Conservation (phyloP, 2,329 filamentous ascomycete genomes). For the Colletotrichum neosansevieriae region DNA sequence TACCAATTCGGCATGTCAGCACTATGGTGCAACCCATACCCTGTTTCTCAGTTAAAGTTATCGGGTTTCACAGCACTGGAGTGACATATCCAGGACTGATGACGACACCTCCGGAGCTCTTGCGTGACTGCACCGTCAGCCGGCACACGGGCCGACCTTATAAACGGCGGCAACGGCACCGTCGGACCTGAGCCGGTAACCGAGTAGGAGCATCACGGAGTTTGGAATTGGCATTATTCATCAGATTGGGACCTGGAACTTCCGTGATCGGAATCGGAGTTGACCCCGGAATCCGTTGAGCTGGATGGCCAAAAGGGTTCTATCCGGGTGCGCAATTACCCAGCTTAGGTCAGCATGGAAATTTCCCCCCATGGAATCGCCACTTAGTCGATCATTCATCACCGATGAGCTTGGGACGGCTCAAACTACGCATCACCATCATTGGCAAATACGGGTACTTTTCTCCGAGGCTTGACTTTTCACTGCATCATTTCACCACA, state of each 20-base stretch:
- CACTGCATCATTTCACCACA: background rate
- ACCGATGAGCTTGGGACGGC: slow-evolving; percentile 6
- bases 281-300: slow-evolving; percentile 6
- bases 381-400: slow-evolving; percentile 20
- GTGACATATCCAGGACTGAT: too few relatives aligned
- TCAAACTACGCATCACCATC: slow-evolving; percentile 16
- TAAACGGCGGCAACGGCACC: background rate
- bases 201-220: background rate
- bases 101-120: slow-evolving; percentile 32
- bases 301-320: background rate
- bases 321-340: slow-evolving; percentile 31
- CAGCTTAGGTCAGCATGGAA: slow-evolving; percentile 38
- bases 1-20: background rate
- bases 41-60: too few relatives aligned
- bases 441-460: slow-evolving; percentile 32
- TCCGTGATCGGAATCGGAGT: slow-evolving; percentile 24
- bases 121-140: slow-evolving; percentile 19
- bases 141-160: slow-evolving; percentile 13
- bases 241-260: too few relatives aligned
- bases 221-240: background rate
- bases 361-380: slow-evolving; percentile 2
- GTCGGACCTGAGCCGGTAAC: slow-evolving; percentile 9
- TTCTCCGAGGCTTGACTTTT: background rate
- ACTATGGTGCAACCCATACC: background rate
- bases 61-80: too few relatives aligned